Conservation (phyloP, 2,329 filamentous ascomycete genomes). For the Escovopsis sp. region DNA sequence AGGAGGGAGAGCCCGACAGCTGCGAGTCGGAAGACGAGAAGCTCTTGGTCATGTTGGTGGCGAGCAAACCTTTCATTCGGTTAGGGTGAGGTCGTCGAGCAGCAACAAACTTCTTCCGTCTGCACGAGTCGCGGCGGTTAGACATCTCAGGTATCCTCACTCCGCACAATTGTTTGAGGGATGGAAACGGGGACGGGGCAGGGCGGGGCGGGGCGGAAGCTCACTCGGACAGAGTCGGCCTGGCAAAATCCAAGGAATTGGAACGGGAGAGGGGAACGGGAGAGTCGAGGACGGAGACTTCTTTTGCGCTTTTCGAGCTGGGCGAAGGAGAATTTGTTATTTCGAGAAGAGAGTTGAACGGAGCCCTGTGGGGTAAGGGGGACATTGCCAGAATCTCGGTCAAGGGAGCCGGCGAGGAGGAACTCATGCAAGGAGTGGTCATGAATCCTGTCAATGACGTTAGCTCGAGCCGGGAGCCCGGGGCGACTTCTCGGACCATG, state of each 20-base stretch:
- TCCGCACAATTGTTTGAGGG: no score
- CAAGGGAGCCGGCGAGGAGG: conserved; percentile 62
- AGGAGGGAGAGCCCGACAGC: conserved; percentile 64
- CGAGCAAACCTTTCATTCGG: conserved; percentile 61
- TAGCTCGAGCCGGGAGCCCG: neutral
- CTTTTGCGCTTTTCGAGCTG: conserved; percentile 30
- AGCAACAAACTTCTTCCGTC: conserved; percentile 46
- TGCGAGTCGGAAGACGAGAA: conserved; percentile 37
- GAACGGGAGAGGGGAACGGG: conserved; percentile 35
- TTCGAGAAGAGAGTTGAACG: conserved; percentile 51
- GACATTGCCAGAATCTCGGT: conserved; percentile 87
- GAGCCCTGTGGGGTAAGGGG: conserved; percentile 74
- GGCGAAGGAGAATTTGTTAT: conserved; percentile 56
- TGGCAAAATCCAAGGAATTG: conserved; percentile 32
- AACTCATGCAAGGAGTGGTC: conserved; percentile 69
- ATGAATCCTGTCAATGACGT: conserved; percentile 44
- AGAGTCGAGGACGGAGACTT: conserved; percentile 42
- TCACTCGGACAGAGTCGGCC: conserved; percentile 38
- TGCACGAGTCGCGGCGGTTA: conserved; percentile 20
- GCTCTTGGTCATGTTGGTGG: conserved; percentile 41
- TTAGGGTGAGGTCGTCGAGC: conserved; percentile 61
- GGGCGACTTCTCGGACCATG: neutral
- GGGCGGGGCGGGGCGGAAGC: conserved; percentile 17
- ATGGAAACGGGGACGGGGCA: no score
- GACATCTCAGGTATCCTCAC: conserved; percentile 6